phyloP scores from a whole-genome alignment of 2,329 filamentous ascomycete species.

The Diaporthe amygdali region DNA sequence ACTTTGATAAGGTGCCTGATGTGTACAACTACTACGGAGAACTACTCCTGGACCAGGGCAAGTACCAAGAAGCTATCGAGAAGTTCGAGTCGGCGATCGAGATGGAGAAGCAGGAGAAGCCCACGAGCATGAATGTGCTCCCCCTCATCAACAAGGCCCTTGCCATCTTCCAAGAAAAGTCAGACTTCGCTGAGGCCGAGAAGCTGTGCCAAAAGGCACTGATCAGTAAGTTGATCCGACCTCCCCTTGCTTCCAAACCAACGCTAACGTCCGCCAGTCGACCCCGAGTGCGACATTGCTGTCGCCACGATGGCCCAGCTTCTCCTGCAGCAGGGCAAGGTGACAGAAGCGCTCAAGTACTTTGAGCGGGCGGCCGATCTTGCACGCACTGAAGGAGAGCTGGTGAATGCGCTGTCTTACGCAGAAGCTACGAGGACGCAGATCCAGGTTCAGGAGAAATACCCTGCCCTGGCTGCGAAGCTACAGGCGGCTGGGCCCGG shows the following conservation, averaged over 20 bases:
- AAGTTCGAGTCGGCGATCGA: conserved; percentile 99
- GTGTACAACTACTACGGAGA: conserved; percentile 99
- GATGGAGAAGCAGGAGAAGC: conserved; percentile 95
- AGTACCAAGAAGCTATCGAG: conserved; percentile 93
- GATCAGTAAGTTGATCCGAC: conserved; percentile 74
- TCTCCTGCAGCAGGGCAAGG: conserved; percentile 96
- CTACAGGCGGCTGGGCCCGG: conserved; percentile 60
- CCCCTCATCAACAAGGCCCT: conserved; percentile 98
- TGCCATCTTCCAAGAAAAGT: conserved; percentile 97
- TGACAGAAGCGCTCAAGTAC: conserved; percentile 92
- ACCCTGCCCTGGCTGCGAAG: conserved; percentile 78
- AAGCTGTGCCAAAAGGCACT: conserved; percentile 96
- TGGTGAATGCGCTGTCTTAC: conserved; percentile 95
- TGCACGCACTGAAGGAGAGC: conserved; percentile 91
- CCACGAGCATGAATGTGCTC: conserved; percentile 95
- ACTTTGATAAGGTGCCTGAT: conserved; percentile 94
- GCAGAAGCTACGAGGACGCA: conserved; percentile 97
- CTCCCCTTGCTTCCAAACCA: not conserved
- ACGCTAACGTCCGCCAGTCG: conserved; percentile 63
- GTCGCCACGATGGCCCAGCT: conserved; percentile 99
- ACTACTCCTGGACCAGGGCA: conserved; percentile 93
- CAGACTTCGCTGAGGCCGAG: conserved; percentile 93
- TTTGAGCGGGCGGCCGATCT: conserved; percentile 97
- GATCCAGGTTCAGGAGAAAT: conserved; percentile 88
- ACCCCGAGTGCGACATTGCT: conserved; percentile 97